Percentiles rank a stretch among this genome's conserved stretches.
These are phyloP conservation scores for Chalaropsis thielavioides DNA, from an alignment of 2,329 filamentous ascomycete genomes.

Conservation along the genomic window DNA sequence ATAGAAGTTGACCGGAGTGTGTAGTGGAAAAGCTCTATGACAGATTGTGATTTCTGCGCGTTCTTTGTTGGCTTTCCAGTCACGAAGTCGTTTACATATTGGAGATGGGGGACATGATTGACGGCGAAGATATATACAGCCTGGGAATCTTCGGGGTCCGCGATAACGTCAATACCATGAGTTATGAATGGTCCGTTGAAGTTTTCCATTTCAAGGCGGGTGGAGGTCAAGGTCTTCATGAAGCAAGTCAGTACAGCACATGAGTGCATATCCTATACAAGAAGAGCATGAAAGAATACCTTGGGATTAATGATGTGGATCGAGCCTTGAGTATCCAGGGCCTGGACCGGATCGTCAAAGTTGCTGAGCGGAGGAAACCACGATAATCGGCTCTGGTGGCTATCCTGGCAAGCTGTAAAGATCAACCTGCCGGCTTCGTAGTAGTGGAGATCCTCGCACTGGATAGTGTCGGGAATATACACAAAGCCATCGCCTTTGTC, in stretches of 20 bases:
- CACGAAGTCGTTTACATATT: constrained; percentile 22
- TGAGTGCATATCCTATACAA: neutral
- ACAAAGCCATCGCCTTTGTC: constrained; percentile 24
- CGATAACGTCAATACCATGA: constrained; percentile 46
- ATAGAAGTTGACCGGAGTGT: constrained; percentile 29
- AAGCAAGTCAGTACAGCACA: neutral
- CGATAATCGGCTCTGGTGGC: constrained; percentile 27
- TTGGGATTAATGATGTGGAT: constrained; percentile 40
- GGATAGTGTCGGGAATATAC: constrained; percentile 35
- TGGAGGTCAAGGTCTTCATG: constrained; percentile 31
- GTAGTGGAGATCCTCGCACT: constrained; percentile 48
- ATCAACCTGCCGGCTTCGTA: constrained; percentile 34
- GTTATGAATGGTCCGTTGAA: constrained; percentile 41
- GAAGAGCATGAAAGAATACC: constrained; percentile 25
- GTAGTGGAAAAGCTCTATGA: constrained; percentile 45
- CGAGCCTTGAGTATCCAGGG: constrained; percentile 27
- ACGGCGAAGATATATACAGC: constrained; percentile 46
- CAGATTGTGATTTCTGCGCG: constrained; percentile 32
- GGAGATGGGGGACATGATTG: constrained; percentile 42
- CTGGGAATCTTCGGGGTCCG: constrained; percentile 29
- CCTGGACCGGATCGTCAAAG: constrained; percentile 29
- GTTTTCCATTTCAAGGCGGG: constrained; percentile 33
- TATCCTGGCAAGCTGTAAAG: constrained; percentile 43
- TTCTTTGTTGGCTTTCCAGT: constrained; percentile 16
- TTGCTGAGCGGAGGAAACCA: constrained; percentile 39